Evolutionary conservation across 768 basidiomycete species (phyloP).

Genomic region (Termitomyces sp.): DNA sequence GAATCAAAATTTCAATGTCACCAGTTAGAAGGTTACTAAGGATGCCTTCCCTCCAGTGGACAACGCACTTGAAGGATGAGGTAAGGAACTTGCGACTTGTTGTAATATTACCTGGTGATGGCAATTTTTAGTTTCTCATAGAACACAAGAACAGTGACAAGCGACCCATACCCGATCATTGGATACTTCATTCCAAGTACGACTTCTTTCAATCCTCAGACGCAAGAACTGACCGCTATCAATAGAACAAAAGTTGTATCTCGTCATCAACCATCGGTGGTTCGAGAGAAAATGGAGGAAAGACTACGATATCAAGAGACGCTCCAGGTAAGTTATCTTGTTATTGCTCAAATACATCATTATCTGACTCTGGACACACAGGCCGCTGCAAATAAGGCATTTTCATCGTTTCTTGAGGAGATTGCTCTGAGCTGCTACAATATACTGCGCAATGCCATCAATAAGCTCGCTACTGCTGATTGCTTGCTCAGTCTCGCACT

Average conservation of each 20-base stretch:
- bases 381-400: conserved; percentile 65
- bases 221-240: background rate
- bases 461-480: conserved; percentile 81
- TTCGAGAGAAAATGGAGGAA: conserved; percentile 61
- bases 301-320: conserved; percentile 74
- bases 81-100: conserved; percentile 36
- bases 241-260: conserved; percentile 67
- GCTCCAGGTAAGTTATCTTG: conserved; percentile 39
- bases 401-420: conserved; percentile 63
- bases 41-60: conserved; percentile 73
- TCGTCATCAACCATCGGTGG: conserved; percentile 76
- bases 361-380: conserved; percentile 21
- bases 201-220: background rate
- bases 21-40: conserved; percentile 73
- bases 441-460: conserved; percentile 69
- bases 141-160: conserved; percentile 66
- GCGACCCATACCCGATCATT: conserved; percentile 50
- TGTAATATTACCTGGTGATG: background rate
- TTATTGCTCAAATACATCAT: background rate
- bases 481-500: conserved; percentile 84
- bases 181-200: conserved; percentile 70
- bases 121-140: conserved; percentile 61
- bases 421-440: conserved; percentile 69
- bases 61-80: conserved; percentile 65
- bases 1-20: background rate